Evolutionary conservation across 495 filamentous ascomycete species (phyloP).

Genomic region (Jackrogersella multiformis): DNA sequence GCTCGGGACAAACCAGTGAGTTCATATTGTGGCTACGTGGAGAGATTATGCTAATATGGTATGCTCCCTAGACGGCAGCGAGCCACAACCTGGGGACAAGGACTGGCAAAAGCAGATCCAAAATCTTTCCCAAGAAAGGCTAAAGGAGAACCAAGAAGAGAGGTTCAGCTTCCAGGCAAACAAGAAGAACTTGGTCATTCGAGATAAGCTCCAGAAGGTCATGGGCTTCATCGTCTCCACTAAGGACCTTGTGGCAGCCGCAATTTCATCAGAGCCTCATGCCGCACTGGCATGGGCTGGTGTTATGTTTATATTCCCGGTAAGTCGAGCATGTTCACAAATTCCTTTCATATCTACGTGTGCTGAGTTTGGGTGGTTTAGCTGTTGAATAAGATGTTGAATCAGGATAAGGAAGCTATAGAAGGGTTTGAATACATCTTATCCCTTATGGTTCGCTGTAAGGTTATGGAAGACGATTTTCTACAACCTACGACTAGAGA

Average conservation of each 20-base stretch:
- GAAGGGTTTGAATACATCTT: slow-evolving; percentile 18
- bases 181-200: background rate
- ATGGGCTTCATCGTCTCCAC: background rate
- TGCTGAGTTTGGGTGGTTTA: slow-evolving; percentile 1
- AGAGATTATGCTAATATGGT: too few relatives aligned
- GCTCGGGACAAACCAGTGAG: too few relatives aligned
- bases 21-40: too few relatives aligned
- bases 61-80: background rate
- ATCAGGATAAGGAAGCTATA: slow-evolving; percentile 17
- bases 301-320: slow-evolving; percentile 20
- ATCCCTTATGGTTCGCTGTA: slow-evolving; percentile 13
- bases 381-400: slow-evolving; percentile 1
- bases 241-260: slow-evolving; percentile 15
- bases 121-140: background rate
- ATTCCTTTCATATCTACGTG: background rate
- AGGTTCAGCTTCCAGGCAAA: background rate
- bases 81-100: background rate
- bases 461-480: slow-evolving; percentile 1
- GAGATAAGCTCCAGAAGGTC: slow-evolving; percentile 7
- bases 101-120: slow-evolving; percentile 12
- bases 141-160: background rate
- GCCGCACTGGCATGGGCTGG: slow-evolving; percentile 24
- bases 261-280: slow-evolving; percentile 22
- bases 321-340: background rate
- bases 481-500: background rate